Evolutionary conservation across 306 rosid genomes (phyloP), one percentile per base, ranked within the genome.

Genomic region (Cucumis cinereus): DNA sequence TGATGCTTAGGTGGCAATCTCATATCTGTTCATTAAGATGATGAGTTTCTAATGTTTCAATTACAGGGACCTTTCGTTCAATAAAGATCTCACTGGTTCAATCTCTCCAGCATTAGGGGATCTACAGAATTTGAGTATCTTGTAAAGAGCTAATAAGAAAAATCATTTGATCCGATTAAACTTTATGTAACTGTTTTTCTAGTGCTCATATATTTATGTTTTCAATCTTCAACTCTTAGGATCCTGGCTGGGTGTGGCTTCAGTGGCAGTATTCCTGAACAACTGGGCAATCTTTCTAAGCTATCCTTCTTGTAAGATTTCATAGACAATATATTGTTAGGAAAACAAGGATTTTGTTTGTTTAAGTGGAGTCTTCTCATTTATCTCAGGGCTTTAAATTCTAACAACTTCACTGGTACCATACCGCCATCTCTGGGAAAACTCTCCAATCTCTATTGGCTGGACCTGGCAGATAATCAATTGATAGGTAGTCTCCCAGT

Each of bases 201-300:
- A 26, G 45, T 61, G 24, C 57, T 60, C 41, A 66, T 1, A 47
- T 38, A 30, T n/a, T 64, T 74, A 15, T 30, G 1, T 71, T 55
- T 47, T 84, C 26, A 45, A 69, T 41, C 69, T 79, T n/a, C 74
- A 30, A 78, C 23, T 62, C 79, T 80, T 83, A 94, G 99, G 87
- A 90, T 92, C 80, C 88, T 94, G 81, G 96, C 97, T 76, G 96
- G 97, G 36, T 94, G 99, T 71, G 8, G 92, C 78, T 94, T 94
- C 84, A 90, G 83, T 82, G 96, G 99, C 56, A 82, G 30, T 55
- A 89, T 94, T 75, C 99, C 99, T 36, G 85, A 87, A 74, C 89
- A 85, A 76, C 36, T 94, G 82, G 99, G 99, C 33, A 86, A 90
- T 52, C 97, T 94, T 77, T 74, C 80, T 54, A 85, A 88, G 61